These are phyloP conservation scores for Aspergillus coremiiformis DNA, from an alignment of 495 filamentous ascomycete genomes.

Conservation along the genomic window DNA sequence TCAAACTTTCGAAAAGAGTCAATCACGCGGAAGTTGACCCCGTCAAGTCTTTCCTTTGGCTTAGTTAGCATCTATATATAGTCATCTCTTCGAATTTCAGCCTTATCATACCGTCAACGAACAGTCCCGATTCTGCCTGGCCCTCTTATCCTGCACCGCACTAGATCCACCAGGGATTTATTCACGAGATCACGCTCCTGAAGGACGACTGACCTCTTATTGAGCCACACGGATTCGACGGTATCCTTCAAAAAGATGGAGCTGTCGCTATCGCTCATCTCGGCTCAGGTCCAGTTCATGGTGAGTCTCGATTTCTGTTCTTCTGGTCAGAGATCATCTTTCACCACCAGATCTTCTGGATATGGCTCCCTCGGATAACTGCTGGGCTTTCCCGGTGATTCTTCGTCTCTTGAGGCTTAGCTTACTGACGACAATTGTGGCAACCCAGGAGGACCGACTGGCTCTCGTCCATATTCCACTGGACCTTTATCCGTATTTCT, in stretches of 20 bases:
- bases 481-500: slow-evolving; percentile 67
- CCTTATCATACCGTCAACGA: background rate
- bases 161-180: background rate
- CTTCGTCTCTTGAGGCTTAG: slow-evolving; percentile 2
- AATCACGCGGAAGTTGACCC: background rate
- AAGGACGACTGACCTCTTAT: background rate
- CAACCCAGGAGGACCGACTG: slow-evolving; percentile 70
- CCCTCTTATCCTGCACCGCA: background rate
- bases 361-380: background rate
- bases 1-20: background rate
- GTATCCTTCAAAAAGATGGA: slow-evolving; percentile 30
- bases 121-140: background rate
- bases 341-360: background rate
- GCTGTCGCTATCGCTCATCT: slow-evolving; percentile 42
- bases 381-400: background rate
- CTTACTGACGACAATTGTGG: slow-evolving; percentile 11
- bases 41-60: background rate
- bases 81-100: background rate
- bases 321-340: slow-evolving; percentile 2
- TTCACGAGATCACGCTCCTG: background rate
- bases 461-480: slow-evolving; percentile 89
- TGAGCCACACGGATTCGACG: background rate
- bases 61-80: background rate
- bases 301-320: slow-evolving; percentile 29
- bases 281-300: slow-evolving; percentile 50